Conservation (phyloP, 148 eudicot genomes). For the Silene latifolia region DNA sequence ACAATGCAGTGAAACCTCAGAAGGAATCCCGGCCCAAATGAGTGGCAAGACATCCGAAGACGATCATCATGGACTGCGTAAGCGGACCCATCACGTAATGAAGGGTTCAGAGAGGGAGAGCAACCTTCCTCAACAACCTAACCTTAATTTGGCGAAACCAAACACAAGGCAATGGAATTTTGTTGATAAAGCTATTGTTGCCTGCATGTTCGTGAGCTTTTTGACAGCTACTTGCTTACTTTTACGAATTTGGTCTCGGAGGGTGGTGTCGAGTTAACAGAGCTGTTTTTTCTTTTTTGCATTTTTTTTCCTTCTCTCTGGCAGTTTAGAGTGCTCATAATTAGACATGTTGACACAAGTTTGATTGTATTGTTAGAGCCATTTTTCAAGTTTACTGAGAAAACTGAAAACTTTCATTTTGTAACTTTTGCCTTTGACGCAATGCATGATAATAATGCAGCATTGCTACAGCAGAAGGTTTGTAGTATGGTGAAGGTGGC, state of each 20-base stretch:
- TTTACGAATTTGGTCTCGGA: neutral
- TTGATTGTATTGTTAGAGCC: too few relatives aligned
- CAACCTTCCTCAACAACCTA: neutral
- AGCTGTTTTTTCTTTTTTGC: neutral
- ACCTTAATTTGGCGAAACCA: neutral
- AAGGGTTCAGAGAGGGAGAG: neutral
- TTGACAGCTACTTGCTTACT: neutral
- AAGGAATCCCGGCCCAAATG: slow-evolving; percentile 8
- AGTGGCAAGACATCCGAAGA: slow-evolving; percentile 16
- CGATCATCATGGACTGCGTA: neutral
- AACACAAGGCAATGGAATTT: neutral
- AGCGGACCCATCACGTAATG: neutral
- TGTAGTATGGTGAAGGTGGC: too few relatives aligned
- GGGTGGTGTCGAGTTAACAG: neutral
- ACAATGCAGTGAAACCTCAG: slow-evolving; percentile 18
- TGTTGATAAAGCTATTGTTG: neutral
- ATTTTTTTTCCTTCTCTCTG: neutral
- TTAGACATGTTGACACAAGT: too few relatives aligned
- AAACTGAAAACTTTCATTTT: too few relatives aligned
- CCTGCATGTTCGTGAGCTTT: neutral
- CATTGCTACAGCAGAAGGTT: too few relatives aligned
- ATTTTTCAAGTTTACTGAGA: too few relatives aligned
- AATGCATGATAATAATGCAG: too few relatives aligned
- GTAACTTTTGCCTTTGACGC: too few relatives aligned
- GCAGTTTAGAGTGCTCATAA: neutral